Conservation (phyloP, 2,329 filamentous ascomycete species). For the Nannizzia gypsea region DNA sequence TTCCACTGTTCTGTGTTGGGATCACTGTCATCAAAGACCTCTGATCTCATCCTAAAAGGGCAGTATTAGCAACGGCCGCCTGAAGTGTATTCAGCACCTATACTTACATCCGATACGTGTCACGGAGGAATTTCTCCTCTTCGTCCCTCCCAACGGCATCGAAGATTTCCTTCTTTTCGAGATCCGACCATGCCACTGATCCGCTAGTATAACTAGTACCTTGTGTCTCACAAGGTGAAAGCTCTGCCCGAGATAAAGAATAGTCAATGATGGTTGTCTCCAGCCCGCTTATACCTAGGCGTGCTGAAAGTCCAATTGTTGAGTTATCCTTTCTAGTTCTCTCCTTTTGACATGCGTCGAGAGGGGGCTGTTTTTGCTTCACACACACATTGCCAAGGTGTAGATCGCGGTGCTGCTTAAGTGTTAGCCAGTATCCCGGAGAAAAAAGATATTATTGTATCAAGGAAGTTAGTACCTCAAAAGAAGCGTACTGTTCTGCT, state of each 20-base stretch:
- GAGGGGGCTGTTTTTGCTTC: conserved; percentile 21
- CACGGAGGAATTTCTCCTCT: conserved; percentile 29
- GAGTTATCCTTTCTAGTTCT: neutral
- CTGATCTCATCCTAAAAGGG: conserved; percentile 27
- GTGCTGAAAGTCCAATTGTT: conserved; percentile 18
- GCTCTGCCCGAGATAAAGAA: conserved; percentile 50
- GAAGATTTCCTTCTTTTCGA: conserved; percentile 34
- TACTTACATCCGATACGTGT: conserved; percentile 34
- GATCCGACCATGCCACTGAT: conserved; percentile 30
- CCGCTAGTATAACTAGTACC: conserved; percentile 18
- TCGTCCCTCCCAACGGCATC: conserved; percentile 32
- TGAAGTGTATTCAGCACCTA: neutral
- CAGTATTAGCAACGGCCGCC: neutral
- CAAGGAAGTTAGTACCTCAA: conserved; percentile 36
- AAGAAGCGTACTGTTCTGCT: conserved; percentile 47
- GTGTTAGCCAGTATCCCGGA: neutral
- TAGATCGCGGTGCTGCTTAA: conserved; percentile 46
- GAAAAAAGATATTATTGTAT: conserved; percentile 10
- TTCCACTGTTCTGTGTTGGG: conserved; percentile 37
- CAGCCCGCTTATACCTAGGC: conserved; percentile 43
- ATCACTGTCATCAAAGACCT: conserved; percentile 33
- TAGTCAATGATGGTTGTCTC: conserved; percentile 58
- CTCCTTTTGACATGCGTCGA: neutral
- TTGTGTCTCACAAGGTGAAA: conserved; percentile 20
- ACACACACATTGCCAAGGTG: conserved; percentile 58